Conservation (phyloP, 208 protist species). For the Trypanosoma melophagium region DNA sequence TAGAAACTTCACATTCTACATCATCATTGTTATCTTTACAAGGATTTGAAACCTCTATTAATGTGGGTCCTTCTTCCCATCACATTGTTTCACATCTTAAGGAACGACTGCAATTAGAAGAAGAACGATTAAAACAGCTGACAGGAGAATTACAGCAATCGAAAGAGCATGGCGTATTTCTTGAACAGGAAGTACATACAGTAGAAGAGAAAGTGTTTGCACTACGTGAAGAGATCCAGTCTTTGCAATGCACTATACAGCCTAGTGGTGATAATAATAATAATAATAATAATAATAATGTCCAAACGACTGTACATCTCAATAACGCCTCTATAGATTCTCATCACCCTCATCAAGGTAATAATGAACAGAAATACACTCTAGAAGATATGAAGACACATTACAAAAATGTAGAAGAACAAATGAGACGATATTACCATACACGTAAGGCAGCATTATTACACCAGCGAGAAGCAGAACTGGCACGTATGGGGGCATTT, state of each 20-base stretch:
- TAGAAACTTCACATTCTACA: neutral
- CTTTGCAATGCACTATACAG: neutral
- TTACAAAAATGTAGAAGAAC: neutral
- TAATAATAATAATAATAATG: neutral
- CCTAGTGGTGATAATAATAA: neutral
- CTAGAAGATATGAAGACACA: constrained; percentile 1
- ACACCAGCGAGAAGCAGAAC: neutral
- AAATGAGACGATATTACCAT: neutral
- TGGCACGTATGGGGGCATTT: neutral
- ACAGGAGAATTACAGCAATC: neutral
- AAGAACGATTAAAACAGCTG: neutral
- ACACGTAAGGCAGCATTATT: neutral
- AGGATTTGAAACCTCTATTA: neutral
- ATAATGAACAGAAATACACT: neutral
- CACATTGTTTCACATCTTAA: neutral
- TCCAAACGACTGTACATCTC: too few species aligned
- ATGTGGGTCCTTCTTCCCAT: neutral
- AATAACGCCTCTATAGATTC: too few species aligned
- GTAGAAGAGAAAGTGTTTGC: neutral
- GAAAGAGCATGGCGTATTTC: neutral
- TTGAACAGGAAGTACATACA: neutral
- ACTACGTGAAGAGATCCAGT: neutral
- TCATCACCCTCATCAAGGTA: too few species aligned
- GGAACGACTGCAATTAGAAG: neutral
- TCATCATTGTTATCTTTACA: neutral